Conservation (phyloP, 192 early-diverging fungal genomes). For the Podila epigama region DNA sequence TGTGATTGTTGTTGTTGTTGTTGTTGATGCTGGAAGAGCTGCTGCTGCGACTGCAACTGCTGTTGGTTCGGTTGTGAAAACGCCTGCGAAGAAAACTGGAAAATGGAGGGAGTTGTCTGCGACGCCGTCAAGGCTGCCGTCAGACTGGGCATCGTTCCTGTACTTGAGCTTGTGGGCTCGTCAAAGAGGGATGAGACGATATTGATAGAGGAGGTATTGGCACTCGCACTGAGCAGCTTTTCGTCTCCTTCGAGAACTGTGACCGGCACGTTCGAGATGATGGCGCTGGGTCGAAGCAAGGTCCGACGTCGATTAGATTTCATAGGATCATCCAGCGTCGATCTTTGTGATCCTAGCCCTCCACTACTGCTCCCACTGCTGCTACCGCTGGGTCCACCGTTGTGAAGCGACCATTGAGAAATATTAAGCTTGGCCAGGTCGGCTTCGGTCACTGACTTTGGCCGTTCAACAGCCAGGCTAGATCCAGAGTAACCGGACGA, state of each 20-base stretch:
- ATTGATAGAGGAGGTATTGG: constrained; percentile 50
- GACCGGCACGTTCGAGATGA: constrained; percentile 50
- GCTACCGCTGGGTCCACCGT: neutral
- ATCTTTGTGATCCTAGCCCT: neutral
- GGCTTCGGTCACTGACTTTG: constrained; percentile 46
- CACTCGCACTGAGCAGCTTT: constrained; percentile 48
- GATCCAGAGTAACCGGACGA: constrained; percentile 23
- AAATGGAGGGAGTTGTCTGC: constrained; percentile 11
- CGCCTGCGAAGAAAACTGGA: neutral
- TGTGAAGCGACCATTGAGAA: constrained; percentile 24
- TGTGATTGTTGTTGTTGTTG: constrained; percentile 5
- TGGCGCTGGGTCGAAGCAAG: constrained; percentile 40
- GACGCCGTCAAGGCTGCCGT: constrained; percentile 19
- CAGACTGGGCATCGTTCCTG: constrained; percentile 23
- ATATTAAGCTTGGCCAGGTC: constrained; percentile 37
- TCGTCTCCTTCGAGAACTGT: constrained; percentile 48
- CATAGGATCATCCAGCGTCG: constrained; percentile 31
- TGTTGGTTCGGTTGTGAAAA: constrained; percentile 12
- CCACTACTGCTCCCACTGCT: neutral
- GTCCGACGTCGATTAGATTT: constrained; percentile 38
- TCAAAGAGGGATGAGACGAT: constrained; percentile 48
- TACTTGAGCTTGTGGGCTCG: constrained; percentile 20
- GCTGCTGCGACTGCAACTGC: no score
- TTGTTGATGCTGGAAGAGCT: neutral
- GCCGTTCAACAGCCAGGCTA: constrained; percentile 47